These are phyloP conservation scores for Rhexocercosporidium sp. DNA, from an alignment of 2,329 filamentous ascomycete species.

Conservation along the genomic window DNA sequence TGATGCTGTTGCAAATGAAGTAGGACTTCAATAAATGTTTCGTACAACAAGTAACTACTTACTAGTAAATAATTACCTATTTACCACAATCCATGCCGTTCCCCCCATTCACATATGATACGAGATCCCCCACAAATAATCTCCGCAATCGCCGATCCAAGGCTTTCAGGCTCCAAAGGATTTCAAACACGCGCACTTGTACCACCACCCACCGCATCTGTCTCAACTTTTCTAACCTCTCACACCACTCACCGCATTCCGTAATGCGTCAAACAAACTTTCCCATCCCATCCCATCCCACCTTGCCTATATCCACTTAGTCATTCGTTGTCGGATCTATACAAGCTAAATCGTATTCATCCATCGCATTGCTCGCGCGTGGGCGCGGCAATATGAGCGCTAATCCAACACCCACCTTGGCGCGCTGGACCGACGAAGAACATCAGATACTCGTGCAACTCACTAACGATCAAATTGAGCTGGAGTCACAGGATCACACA, in stretches of 20 bases:
- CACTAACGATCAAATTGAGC: conserved; percentile 24
- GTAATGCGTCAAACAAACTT: conserved; percentile 8
- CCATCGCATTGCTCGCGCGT: too few species aligned
- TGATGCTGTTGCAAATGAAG: too few species aligned
- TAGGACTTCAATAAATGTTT: too few species aligned
- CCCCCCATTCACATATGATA: too few species aligned
- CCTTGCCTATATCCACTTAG: background rate
- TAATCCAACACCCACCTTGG: conserved; percentile 1
- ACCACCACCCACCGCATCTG: background rate
- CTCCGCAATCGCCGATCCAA: background rate
- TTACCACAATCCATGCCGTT: too few species aligned
- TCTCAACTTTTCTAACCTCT: background rate
- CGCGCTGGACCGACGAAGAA: conserved; percentile 24
- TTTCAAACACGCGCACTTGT: background rate
- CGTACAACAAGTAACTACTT: too few species aligned
- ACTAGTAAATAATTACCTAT: too few species aligned
- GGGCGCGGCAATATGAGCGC: conserved; percentile 12
- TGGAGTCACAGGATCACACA: conserved; percentile 19
- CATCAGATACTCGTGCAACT: conserved; percentile 20
- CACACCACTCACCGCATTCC: background rate
- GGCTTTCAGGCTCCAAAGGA: background rate
- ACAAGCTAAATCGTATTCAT: background rate
- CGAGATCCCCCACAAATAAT: too few species aligned
- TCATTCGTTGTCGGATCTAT: background rate
- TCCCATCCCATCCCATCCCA: background rate